Percentiles rank a stretch among this genome's conserved stretches.
phyloP scores from a whole-genome alignment of 345 rosid species.

The Aurinia saxatilis region DNA sequence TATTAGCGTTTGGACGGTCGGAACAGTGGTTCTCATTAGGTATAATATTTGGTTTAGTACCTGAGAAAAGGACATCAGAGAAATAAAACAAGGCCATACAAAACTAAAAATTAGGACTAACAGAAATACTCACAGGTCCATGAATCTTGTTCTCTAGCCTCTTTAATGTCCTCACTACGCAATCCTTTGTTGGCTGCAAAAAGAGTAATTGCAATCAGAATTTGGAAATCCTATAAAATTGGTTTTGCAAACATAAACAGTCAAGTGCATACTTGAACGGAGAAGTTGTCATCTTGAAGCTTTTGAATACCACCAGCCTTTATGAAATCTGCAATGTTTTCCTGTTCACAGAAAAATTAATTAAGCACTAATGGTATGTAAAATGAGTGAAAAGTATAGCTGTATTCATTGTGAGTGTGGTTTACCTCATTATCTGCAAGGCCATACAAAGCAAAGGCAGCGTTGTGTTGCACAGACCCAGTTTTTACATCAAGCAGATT shows the following conservation, averaged over 20 bases:
- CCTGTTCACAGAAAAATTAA: conserved; percentile 28
- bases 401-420: background rate
- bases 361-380: background rate
- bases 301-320: conserved; percentile 51
- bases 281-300: conserved; percentile 58
- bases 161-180: conserved; percentile 60
- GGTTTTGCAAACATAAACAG: background rate
- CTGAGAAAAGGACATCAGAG: conserved; percentile 25
- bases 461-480: conserved; percentile 65
- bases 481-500: conserved; percentile 52
- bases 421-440: conserved; percentile 77
- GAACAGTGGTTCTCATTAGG: conserved; percentile 45
- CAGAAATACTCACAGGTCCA: conserved; percentile 44
- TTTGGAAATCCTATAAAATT: background rate
- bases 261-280: conserved; percentile 41
- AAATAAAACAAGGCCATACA: background rate
- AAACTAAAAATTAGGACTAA: background rate
- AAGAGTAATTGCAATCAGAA: background rate
- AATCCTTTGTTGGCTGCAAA: conserved; percentile 61
- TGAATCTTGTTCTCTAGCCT: conserved; percentile 60
- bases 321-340: conserved; percentile 56
- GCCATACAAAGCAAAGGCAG: conserved; percentile 67
- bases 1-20: conserved; percentile 43
- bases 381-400: background rate
- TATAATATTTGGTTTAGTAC: conserved; percentile 47